Evolutionary conservation across 2,329 filamentous ascomycete genomes (phyloP).

Genomic region (Cytospora schulzeri): DNA sequence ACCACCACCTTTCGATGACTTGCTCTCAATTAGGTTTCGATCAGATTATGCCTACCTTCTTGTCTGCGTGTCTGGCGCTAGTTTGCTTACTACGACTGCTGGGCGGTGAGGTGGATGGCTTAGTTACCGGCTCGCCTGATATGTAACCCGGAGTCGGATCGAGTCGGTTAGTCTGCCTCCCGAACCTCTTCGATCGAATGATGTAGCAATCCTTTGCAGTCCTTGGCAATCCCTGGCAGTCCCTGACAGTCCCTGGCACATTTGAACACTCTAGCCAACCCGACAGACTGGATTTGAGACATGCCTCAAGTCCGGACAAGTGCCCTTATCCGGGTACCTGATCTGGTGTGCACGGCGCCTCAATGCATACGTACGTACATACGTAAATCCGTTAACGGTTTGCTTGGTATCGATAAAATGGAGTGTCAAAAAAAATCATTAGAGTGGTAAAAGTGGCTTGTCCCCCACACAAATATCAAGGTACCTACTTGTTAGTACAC

Average conservation of each 20-base stretch:
- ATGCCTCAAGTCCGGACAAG: conserved; percentile 2
- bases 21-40: conserved; percentile 3
- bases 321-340: neutral
- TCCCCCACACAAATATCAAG: neutral
- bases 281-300: conserved; percentile 19
- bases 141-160: neutral
- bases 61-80: neutral
- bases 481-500: neutral
- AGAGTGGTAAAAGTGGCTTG: neutral
- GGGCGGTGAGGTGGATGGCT: conserved; percentile 18
- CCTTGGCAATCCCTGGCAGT: too few species aligned
- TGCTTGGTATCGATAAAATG: neutral
- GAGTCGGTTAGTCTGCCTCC: conserved; percentile 1
- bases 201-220: neutral
- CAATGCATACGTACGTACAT: neutral
- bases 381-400: neutral
- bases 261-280: neutral
- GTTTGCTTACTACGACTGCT: neutral
- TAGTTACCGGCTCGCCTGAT: conserved; percentile 12
- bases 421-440: neutral
- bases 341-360: neutral
- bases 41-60: neutral
- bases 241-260: too few species aligned
- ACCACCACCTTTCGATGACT: conserved; percentile 22
- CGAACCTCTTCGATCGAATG: conserved; percentile 10